These are phyloP conservation scores for Pseudopithomyces maydicus DNA, from an alignment of 2,329 filamentous ascomycete genomes.

Conservation along the genomic window DNA sequence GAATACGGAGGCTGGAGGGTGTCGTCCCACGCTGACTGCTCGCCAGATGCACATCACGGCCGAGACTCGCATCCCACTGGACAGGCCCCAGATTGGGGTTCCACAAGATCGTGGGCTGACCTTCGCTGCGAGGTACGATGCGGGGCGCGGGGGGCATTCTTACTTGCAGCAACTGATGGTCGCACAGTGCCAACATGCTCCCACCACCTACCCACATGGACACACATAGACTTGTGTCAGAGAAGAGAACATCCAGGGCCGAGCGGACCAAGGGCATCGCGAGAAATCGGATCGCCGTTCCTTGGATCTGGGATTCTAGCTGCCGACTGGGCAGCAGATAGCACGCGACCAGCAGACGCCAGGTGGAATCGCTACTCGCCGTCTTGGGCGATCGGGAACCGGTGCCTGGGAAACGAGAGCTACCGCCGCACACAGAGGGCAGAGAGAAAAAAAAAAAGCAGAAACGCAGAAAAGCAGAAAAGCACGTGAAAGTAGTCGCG, in stretches of 20 bases:
- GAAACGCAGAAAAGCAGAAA: too few relatives aligned
- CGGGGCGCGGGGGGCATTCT: slow-evolving; percentile 22
- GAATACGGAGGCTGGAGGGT: neutral
- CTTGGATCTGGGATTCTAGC: neutral
- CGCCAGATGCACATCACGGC: neutral
- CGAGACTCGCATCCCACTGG: neutral
- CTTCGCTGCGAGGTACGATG: neutral
- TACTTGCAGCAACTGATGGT: slow-evolving; percentile 22
- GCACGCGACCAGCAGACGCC: neutral
- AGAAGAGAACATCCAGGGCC: neutral
- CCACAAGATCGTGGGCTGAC: neutral
- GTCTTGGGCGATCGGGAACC: neutral
- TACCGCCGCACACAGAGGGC: neutral
- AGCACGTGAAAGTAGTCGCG: neutral
- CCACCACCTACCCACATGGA: too few relatives aligned
- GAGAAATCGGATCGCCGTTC: neutral
- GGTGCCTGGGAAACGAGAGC: slow-evolving; percentile 4
- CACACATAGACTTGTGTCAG: neutral
- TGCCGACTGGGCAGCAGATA: slow-evolving; percentile 1
- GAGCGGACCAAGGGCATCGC: neutral
- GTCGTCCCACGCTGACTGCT: slow-evolving; percentile 1
- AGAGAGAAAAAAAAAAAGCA: too few relatives aligned
- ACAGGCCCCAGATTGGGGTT: slow-evolving; percentile 1
- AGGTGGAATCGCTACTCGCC: neutral
- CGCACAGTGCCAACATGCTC: slow-evolving; percentile 14